Base-by-base conservation (phyloP, 495 filamentous ascomycete species). In the Annulohypoxylon moriforme region DNA sequence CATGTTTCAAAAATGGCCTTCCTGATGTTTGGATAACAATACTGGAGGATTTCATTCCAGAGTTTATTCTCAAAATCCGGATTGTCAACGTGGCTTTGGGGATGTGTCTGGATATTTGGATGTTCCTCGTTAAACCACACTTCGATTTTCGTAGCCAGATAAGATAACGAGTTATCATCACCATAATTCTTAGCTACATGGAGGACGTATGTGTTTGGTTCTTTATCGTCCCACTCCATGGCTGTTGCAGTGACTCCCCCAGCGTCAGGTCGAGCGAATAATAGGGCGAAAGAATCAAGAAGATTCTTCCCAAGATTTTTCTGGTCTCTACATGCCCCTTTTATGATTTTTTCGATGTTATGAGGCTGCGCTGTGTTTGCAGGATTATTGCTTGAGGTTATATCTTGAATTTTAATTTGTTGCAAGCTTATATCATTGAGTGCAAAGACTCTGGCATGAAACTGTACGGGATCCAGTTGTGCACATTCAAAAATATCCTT, bases 211-310 rank as follows among this genome's bases (percentile, higher is more conserved):
- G 1, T 34, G 10, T 44, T 10, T 5, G 46, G 46, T 0, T 49
- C 10, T 34, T 33, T 9, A n/a, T 14, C 10, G 4, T 7, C 27
- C 29, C 8, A 24, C 16, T 71, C 27, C 68, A 71, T 57, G 6
- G 42, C 68, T n/a, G 62, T 62, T n/a, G 68, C 62, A 13, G 34
- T 18, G 2, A 71, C 68, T 4, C 58, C 63, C 24, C 33, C 18
- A 1, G 27, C 5, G 0, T 44, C 50, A 4, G 29, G 57, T 16
- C 29, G 31, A 5, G 69, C 58, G 4, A 72, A 60, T 1, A 72
- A 52, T 18, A 72, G 33, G 52, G 69, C 69, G 18, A 72, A 72
- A 4, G 63, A 72, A 7, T 72, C 63, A 1, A 72, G 59, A 3
- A 72, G 57, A 14, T 67, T 63, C 14, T 55, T 46, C 7, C 69